Base-by-base conservation (phyloP, 257 asterid genomes). In the Anisodus tanguticus region DNA sequence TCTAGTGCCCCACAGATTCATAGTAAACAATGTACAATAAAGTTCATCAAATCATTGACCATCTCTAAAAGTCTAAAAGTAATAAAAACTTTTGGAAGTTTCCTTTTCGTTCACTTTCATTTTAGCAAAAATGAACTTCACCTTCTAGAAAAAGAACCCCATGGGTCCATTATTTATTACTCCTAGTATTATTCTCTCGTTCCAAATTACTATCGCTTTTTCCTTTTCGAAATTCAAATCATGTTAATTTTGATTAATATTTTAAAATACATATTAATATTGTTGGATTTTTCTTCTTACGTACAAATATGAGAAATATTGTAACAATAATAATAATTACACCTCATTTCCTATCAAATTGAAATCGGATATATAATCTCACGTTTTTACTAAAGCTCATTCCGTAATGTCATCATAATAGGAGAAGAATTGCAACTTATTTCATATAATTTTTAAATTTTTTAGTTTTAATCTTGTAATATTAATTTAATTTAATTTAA, bases 101-200 rank as follows among this genome's bases (percentile, higher is more conserved):
- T 64, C 84, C 49, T 35, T 64, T 82, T 39, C 64, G 35, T 47
- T 82, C 76, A 80, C 43, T 68, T 81, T 63, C 31, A 62, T 11
- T 51, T 82, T 63, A 17, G 63, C 51, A 62, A 68, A 60, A 5
- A 64, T 54, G 4, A 66, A 13, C 9, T 22, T 8, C 62, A 69
- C 45, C 60, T 67, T 81, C 84, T 76, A 76, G 63, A 81, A 35
- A 60, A 41, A 45, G 12, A 39, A 45, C 10, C 53, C 6, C 26
- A 22, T 8, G 39, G 19, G 53, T 39, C 26, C 53, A 7, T 16
- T 15, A n/a, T 68, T 68, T 69, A 69, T 68, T 39, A 37, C 26
- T 22, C 26, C 45, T 41, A 41, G 45, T 41, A 41, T 5, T 41
- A 5, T 41, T 41, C 45, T 41, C 45, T 5, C 45, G 45, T 41